These are phyloP conservation scores for Neonectria hederae DNA, from an alignment of 2,329 filamentous ascomycete genomes.

Conservation along the genomic window DNA sequence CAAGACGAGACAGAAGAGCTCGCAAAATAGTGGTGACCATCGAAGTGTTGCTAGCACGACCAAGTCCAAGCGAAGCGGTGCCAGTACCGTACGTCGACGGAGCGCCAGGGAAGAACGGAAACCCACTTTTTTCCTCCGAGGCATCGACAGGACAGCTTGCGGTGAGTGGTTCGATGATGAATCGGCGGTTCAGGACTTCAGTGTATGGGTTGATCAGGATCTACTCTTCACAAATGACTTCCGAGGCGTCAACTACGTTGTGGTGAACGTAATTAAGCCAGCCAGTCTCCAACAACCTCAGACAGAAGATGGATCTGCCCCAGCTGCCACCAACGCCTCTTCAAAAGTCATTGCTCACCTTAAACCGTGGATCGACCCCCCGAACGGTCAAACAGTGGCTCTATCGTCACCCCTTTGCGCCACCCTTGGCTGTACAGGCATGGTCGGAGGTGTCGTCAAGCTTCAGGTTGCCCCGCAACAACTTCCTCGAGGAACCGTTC, in stretches of 20 bases:
- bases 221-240: slow-evolving; percentile 76
- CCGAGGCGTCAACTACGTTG: slow-evolving; percentile 78
- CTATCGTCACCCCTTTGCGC: slow-evolving; percentile 82
- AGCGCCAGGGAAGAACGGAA: slow-evolving; percentile 70
- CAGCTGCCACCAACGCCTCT: slow-evolving; percentile 53
- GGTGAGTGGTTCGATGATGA: slow-evolving; percentile 83
- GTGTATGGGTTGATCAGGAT: slow-evolving; percentile 87
- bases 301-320: slow-evolving; percentile 71
- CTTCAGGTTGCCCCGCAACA: slow-evolving; percentile 83
- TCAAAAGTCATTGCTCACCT: slow-evolving; percentile 79
- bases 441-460: slow-evolving; percentile 88
- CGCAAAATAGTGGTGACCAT: slow-evolving; percentile 75
- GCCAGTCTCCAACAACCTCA: slow-evolving; percentile 77
- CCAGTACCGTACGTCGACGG: slow-evolving; percentile 72
- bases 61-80: slow-evolving; percentile 79
- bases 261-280: slow-evolving; percentile 87
- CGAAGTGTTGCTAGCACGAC: slow-evolving; percentile 83
- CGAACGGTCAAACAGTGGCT: slow-evolving; percentile 81
- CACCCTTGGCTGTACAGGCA: slow-evolving; percentile 73
- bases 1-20: slow-evolving; percentile 80
- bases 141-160: slow-evolving; percentile 75
- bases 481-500: slow-evolving; percentile 71
- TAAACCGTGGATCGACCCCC: slow-evolving; percentile 84
- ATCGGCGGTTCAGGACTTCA: slow-evolving; percentile 66
- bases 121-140: slow-evolving; percentile 80